A percentile compares a stretch with the other conserved stretches of the same genome.
Conservation (phyloP, 2,329 filamentous ascomycete genomes). For the Aspergillus carbonarius region DNA sequence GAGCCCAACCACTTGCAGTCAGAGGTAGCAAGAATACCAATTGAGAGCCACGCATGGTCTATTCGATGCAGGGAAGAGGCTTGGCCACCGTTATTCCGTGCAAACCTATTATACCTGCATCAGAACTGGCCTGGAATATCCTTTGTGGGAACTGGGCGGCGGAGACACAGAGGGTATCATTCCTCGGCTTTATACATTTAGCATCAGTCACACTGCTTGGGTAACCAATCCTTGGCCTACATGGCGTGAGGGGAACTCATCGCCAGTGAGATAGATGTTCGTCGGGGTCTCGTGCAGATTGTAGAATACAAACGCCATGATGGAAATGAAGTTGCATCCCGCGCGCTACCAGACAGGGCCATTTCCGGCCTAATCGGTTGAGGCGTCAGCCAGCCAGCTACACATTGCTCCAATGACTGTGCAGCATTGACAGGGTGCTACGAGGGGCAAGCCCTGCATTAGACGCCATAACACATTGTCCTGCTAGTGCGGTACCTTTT, state of each 20-base stretch:
- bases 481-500: not conserved
- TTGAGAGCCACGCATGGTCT: conserved; percentile 22
- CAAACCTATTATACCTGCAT: not conserved
- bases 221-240: not conserved
- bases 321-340: not conserved
- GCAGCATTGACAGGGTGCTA: not conserved
- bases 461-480: not conserved
- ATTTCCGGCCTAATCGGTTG: not conserved
- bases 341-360: not conserved
- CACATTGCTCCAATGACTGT: not conserved
- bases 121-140: not conserved
- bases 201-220: not conserved
- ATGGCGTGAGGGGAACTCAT: not conserved
- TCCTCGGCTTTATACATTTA: not conserved
- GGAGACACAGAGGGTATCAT: not conserved
- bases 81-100: not conserved
- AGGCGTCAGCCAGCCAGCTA: not conserved
- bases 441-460: not conserved
- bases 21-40: conserved; percentile 25
- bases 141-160: not conserved
- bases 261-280: too few species aligned
- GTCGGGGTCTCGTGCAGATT: not conserved
- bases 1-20: conserved; percentile 14
- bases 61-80: not conserved
- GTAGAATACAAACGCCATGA: not conserved